A percentile compares a stretch with the other conserved stretches of the same genome.
phyloP scores from a whole-genome alignment of 352 stramenopile genomes.

The Chrysophaeum taylorii region DNA sequence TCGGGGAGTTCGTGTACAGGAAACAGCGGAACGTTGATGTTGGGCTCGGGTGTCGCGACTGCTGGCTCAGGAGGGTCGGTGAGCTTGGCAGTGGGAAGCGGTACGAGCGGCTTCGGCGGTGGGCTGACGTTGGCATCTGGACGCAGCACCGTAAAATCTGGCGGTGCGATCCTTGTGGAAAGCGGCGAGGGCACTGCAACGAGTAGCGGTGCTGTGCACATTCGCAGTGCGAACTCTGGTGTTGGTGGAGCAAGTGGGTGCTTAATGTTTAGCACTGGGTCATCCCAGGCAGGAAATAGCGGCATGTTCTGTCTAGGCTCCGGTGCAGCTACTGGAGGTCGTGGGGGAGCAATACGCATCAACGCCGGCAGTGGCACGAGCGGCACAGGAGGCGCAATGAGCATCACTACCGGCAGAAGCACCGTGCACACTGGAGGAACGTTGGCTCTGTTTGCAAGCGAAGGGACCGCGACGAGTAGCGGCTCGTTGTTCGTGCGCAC shows the following conservation, averaged over 20 bases:
- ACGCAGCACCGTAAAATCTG: background rate
- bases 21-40: conserved; percentile 23
- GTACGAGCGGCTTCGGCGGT: conserved; percentile 11
- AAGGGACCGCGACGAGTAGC: conserved; percentile 19
- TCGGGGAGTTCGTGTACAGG: conserved; percentile 25
- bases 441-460: background rate
- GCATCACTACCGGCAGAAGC: background rate
- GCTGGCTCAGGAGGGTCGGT: conserved; percentile 19
- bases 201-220: background rate
- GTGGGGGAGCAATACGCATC: conserved; percentile 24
- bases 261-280: conserved; percentile 28
- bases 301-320: conserved; percentile 36
- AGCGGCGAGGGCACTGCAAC: conserved; percentile 18
- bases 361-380: conserved; percentile 17
- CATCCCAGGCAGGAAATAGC: conserved; percentile 26
- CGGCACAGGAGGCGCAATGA: background rate
- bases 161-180: background rate
- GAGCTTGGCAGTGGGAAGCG: conserved; percentile 24
- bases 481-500: conserved; percentile 19
- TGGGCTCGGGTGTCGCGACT: conserved; percentile 20
- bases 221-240: background rate
- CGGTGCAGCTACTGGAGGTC: conserved; percentile 21
- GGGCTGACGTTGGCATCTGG: background rate
- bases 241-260: conserved; percentile 25
- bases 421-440: background rate